These are phyloP conservation scores for Nissolia schottii DNA, from an alignment of 306 rosid genomes.

Conservation along the genomic window DNA sequence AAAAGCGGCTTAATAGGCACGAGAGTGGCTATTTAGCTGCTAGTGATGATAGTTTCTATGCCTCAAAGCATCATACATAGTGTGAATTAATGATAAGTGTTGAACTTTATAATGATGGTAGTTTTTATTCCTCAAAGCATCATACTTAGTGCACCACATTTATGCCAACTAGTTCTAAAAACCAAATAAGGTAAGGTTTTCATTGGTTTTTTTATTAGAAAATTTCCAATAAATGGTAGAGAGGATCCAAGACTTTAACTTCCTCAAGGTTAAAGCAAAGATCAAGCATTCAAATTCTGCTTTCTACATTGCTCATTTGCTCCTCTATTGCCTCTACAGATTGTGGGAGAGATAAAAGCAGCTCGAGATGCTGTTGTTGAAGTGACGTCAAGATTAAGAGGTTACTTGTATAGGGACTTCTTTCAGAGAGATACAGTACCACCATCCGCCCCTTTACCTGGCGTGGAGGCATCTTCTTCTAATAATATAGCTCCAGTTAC, in stretches of 20 bases:
- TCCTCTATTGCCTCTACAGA: constrained; percentile 44
- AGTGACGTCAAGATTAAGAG: constrained; percentile 85
- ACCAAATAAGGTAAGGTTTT: background rate
- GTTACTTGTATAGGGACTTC: constrained; percentile 68
- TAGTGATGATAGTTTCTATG: too few relatives aligned
- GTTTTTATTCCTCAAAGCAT: constrained; percentile 24
- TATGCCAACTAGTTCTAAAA: background rate
- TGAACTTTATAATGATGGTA: constrained; percentile 13
- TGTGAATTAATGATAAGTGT: constrained; percentile 7
- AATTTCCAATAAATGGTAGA: constrained; percentile 1
- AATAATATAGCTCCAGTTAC: constrained; percentile 37
- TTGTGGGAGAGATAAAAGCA: constrained; percentile 86
- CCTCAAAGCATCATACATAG: too few relatives aligned
- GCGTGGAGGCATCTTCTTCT: constrained; percentile 50
- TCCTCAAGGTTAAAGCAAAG: constrained; percentile 16
- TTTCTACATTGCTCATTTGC: constrained; percentile 19
- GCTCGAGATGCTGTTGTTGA: constrained; percentile 93
- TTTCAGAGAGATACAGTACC: constrained; percentile 60
- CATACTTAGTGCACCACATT: background rate
- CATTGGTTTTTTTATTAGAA: background rate
- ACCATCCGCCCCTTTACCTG: constrained; percentile 41
- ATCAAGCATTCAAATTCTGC: constrained; percentile 11
- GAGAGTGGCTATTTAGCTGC: too few relatives aligned
- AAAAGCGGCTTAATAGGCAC: too few relatives aligned
- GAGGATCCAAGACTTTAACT: constrained; percentile 17